Evolutionary conservation across 768 basidiomycete genomes (phyloP).

Genomic region (Amyloporia xantha): DNA sequence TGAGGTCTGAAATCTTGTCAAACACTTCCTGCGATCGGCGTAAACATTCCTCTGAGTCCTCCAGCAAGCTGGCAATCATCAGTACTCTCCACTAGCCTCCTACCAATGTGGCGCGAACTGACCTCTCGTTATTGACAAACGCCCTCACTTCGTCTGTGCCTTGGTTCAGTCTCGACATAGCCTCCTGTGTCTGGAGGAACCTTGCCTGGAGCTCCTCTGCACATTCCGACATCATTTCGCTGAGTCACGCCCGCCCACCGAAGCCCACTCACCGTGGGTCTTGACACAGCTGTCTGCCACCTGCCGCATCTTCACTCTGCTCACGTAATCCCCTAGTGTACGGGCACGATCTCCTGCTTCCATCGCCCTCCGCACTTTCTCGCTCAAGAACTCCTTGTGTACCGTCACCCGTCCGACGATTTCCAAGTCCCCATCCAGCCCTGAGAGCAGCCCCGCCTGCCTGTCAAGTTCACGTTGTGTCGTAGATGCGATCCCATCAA

Average conservation of each 20-base stretch:
- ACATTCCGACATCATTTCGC: too few species aligned
- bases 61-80: slow-evolving; percentile 38
- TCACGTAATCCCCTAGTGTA: slow-evolving; percentile 77
- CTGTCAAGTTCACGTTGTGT: slow-evolving; percentile 60
- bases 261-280: slow-evolving; percentile 61
- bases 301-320: slow-evolving; percentile 69
- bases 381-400: slow-evolving; percentile 71
- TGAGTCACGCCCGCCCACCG: too few species aligned
- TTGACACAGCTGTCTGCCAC: slow-evolving; percentile 66
- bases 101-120: too few species aligned
- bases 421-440: slow-evolving; percentile 65
- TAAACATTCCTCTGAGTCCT: slow-evolving; percentile 50
- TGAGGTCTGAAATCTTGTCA: slow-evolving; percentile 47
- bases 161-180: slow-evolving; percentile 45
- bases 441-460: slow-evolving; percentile 55
- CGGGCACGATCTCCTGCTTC: slow-evolving; percentile 63
- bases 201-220: slow-evolving; percentile 53
- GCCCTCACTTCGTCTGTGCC: slow-evolving; percentile 56
- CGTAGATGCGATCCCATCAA: slow-evolving; percentile 63
- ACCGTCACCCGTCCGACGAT: slow-evolving; percentile 61
- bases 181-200: slow-evolving; percentile 48
- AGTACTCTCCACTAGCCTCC: too few species aligned
- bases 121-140: slow-evolving; percentile 43
- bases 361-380: slow-evolving; percentile 58
- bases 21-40: slow-evolving; percentile 54